Evolutionary conservation across 352 stramenopile genomes (phyloP).

Genomic region (Phytopythium chamaehyphon): DNA sequence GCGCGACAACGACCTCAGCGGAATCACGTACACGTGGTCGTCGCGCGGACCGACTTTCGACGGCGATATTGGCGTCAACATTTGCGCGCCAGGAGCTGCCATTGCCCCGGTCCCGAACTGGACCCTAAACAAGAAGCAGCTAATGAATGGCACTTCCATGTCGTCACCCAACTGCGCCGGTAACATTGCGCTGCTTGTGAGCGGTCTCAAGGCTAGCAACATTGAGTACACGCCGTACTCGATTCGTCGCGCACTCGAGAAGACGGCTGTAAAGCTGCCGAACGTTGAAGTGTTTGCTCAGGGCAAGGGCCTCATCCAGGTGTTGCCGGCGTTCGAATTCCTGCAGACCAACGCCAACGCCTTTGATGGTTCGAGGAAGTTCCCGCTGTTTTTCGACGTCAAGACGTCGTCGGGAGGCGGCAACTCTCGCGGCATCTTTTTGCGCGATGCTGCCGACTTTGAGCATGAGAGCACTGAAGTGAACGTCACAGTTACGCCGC

Average conservation of each 20-base stretch:
- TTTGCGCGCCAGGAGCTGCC: conserved; percentile 93
- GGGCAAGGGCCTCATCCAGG: conserved; percentile 78
- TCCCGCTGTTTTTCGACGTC: conserved; percentile 50
- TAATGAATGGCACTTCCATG: conserved; percentile 98
- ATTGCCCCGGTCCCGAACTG: conserved; percentile 94
- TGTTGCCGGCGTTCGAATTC: conserved; percentile 75
- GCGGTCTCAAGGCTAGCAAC: conserved; percentile 75
- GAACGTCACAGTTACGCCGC: conserved; percentile 80
- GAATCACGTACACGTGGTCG: conserved; percentile 90
- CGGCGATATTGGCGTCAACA: conserved; percentile 87
- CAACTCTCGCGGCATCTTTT: conserved; percentile 74
- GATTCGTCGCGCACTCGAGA: conserved; percentile 86
- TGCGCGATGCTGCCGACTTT: conserved; percentile 82
- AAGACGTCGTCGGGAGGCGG: conserved; percentile 35
- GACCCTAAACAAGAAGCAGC: conserved; percentile 93
- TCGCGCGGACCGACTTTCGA: conserved; percentile 91
- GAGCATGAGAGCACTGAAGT: conserved; percentile 70
- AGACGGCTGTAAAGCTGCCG: conserved; percentile 63
- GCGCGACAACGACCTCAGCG: conserved; percentile 54
- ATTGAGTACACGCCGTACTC: conserved; percentile 86
- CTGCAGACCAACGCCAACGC: conserved; percentile 36
- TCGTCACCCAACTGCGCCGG: conserved; percentile 92
- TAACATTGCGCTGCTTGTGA: conserved; percentile 92
- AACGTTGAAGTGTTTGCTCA: conserved; percentile 74
- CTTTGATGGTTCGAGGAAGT: conserved; percentile 63